These are phyloP conservation scores for Tritrichomonas musculus DNA, from an alignment of 208 protist genomes.

Conservation along the genomic window DNA sequence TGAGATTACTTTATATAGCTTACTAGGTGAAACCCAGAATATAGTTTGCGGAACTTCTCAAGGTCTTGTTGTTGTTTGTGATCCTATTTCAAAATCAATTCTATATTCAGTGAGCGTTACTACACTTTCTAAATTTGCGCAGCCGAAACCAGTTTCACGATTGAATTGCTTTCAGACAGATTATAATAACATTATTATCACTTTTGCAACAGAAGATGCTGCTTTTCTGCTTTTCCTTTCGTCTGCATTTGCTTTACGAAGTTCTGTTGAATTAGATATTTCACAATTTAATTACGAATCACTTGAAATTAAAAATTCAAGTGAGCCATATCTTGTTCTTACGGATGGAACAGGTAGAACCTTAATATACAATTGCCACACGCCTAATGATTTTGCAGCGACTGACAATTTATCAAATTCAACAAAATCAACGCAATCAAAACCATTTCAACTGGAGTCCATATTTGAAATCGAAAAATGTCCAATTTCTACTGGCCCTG, in stretches of 20 bases:
- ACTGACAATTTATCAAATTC: background rate
- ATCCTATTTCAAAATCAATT: background rate
- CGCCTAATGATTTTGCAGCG: background rate
- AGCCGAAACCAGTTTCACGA: background rate
- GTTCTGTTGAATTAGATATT: background rate
- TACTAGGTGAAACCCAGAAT: background rate
- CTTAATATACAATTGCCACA: background rate
- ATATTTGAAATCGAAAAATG: slow-evolving; percentile 24
- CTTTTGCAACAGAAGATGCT: background rate
- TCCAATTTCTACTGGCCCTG: slow-evolving; percentile 4
- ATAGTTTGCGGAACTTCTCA: background rate
- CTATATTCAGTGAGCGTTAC: background rate
- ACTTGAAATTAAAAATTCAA: background rate
- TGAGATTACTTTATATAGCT: background rate
- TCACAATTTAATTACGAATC: background rate
- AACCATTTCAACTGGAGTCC: background rate
- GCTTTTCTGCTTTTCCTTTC: background rate
- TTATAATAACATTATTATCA: background rate
- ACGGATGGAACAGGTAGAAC: background rate
- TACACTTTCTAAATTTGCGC: background rate
- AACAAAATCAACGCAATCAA: no score
- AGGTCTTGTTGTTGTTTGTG: background rate
- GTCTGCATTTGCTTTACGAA: background rate
- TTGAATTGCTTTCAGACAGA: background rate
- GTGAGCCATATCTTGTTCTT: background rate